Evolutionary conservation across 345 rosid genomes (phyloP), one percentile per base, ranked within the genome.

Genomic region (Syzygium aqueum): DNA sequence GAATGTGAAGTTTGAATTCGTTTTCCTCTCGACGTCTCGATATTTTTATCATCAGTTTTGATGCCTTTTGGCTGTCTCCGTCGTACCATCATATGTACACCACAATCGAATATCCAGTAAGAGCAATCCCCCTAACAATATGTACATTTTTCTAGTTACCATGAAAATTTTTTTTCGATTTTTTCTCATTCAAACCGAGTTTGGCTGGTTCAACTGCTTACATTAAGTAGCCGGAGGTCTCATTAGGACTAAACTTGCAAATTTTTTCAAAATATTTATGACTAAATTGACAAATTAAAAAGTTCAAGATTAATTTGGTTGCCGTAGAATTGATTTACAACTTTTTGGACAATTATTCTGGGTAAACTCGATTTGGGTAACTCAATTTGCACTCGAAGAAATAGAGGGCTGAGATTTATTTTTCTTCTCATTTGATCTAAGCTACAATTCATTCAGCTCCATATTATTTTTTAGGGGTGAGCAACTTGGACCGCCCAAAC

Each of bases 61-160:
- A 59, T 54, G 59, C 2, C 27, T 11, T 7, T 54, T 4, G 3
- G 17, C 2, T 5, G n/a, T 61, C 19, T n/a, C 33, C 8, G 0
- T 5, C 1, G 9, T 13, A 61, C 46, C 46, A 43, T 43, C 7
- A 43, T 61, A 14, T n/a, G 5, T n/a, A 61, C 73, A 61, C n/a
- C 57, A 13, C 30, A n/a, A 61, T 59, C 0, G 5, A 19, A 65
- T 30, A 65, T 30, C 5, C 11, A 30, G 16, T 16, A 15, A 65
- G 40, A 28, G 3, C 21, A 65, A 30, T 33, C 33, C 56, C n/a
- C 7, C 77, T 1, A 15, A 30, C 33, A 30, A 17, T 67, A 67
- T 67, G 78, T 67, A 8, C 17, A 67, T 3, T 17, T 33, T 16
- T 8, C 12, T 33, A 8, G 17, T 15, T 63, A 2, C 0, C 7